Conservation (phyloP, 768 basidiomycete species). For the Postia placenta region DNA sequence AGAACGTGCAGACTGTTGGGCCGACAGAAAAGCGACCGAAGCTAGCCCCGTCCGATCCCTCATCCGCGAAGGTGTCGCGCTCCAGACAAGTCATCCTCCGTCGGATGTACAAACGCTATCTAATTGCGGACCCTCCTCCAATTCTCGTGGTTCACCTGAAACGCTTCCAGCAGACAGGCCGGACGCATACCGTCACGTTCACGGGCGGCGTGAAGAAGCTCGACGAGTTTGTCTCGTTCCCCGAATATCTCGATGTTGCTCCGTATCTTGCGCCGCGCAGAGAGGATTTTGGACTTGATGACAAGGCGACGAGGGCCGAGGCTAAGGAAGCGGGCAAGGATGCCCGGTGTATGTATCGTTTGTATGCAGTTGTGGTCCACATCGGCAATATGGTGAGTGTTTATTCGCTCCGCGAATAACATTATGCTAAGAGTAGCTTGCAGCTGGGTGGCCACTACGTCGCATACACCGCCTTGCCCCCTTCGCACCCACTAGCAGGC, state of each 20-base stretch:
- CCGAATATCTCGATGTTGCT: constrained; percentile 75
- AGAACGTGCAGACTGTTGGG: constrained; percentile 10
- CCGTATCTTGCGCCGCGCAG: constrained; percentile 83
- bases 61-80: constrained; percentile 25
- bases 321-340: constrained; percentile 16
- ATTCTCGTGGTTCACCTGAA: constrained; percentile 91
- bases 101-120: constrained; percentile 90
- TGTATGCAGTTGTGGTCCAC: constrained; percentile 83
- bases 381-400: constrained; percentile 77
- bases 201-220: constrained; percentile 79
- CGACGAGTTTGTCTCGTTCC: constrained; percentile 89
- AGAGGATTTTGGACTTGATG: constrained; percentile 59
- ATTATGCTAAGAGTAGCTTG: not conserved
- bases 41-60: not conserved
- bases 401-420: not conserved
- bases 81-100: constrained; percentile 67
- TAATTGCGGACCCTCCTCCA: constrained; percentile 80
- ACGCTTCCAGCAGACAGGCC: constrained; percentile 83
- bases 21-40: not conserved
- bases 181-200: constrained; percentile 55
- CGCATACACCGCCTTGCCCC: constrained; percentile 73
- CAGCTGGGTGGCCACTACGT: constrained; percentile 89
- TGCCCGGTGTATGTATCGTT: constrained; percentile 49
- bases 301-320: constrained; percentile 18
- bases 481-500: constrained; percentile 1